Evolutionary conservation across 2,329 filamentous ascomycete species (phyloP).

Genomic region (Epichloe brachyelytri): DNA sequence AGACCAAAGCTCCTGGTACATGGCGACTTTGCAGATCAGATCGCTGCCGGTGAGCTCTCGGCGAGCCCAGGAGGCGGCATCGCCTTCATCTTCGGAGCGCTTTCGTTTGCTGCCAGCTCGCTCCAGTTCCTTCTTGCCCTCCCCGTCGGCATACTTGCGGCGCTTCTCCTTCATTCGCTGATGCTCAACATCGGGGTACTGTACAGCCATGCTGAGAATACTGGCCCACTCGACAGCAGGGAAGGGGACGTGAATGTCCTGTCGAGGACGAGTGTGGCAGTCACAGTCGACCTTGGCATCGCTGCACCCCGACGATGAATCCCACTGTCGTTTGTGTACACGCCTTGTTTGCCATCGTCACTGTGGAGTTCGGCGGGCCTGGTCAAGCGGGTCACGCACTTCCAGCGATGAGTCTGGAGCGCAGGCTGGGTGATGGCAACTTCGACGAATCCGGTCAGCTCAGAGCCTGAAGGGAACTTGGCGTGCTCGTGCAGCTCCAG

Average conservation of each 20-base stretch:
- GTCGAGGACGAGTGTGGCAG: constrained; percentile 32
- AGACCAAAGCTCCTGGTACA: constrained; percentile 56
- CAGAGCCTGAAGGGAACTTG: constrained; percentile 45
- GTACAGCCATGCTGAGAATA: constrained; percentile 43
- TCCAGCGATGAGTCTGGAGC: constrained; percentile 45
- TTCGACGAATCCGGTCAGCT: constrained; percentile 47
- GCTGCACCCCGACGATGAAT: constrained; percentile 40
- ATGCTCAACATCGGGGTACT: constrained; percentile 33
- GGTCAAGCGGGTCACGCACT: constrained; percentile 44
- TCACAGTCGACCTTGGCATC: constrained; percentile 35
- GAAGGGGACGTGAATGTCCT: constrained; percentile 43
- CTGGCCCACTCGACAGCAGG: constrained; percentile 45
- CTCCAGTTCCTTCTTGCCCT: constrained; percentile 22
- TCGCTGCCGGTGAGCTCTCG: constrained; percentile 37
- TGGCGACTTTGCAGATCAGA: constrained; percentile 46
- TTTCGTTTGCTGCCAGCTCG: constrained; percentile 26
- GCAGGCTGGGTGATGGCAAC: constrained; percentile 41
- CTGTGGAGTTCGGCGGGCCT: constrained; percentile 42
- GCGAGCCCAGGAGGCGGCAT: constrained; percentile 26
- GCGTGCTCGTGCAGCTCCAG: constrained; percentile 45
- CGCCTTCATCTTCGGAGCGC: constrained; percentile 27
- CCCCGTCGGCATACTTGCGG: constrained; percentile 18
- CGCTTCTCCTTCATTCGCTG: constrained; percentile 26
- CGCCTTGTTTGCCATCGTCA: constrained; percentile 28
- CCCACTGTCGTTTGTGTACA: constrained; percentile 37